Conservation (phyloP, 2,329 filamentous ascomycete species). For the Hypoxylon sp. region DNA sequence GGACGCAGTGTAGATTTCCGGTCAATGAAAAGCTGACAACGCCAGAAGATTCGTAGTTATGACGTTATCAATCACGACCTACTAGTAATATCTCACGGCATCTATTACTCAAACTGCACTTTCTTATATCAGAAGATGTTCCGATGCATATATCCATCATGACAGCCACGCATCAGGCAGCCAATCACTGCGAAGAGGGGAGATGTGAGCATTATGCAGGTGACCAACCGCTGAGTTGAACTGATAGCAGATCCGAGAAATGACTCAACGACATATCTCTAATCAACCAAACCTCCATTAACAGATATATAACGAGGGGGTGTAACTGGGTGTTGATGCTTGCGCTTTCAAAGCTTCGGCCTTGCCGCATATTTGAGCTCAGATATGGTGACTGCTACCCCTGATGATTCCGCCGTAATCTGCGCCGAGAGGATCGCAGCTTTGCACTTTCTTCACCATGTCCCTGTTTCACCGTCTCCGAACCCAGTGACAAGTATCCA, state of each 20-base stretch:
- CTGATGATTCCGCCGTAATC: slow-evolving; percentile 26
- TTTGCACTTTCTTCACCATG: slow-evolving; percentile 49
- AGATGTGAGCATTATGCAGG: slow-evolving; percentile 22
- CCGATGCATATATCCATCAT: slow-evolving; percentile 26
- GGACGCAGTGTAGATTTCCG: background rate
- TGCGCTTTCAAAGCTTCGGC: background rate
- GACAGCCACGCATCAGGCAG: slow-evolving; percentile 23
- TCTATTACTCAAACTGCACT: slow-evolving; percentile 10
- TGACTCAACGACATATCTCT: background rate
- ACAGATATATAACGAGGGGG: background rate
- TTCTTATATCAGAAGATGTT: slow-evolving; percentile 16
- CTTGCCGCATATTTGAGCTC: background rate
- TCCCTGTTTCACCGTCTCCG: slow-evolving; percentile 43
- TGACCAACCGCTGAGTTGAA: slow-evolving; percentile 12
- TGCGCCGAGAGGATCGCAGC: slow-evolving; percentile 52
- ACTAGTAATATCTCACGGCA: background rate
- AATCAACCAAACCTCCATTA: background rate
- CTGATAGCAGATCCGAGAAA: slow-evolving; percentile 8
- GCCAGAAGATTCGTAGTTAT: background rate
- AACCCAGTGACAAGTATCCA: slow-evolving; percentile 33
- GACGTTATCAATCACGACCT: background rate
- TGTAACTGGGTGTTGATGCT: background rate
- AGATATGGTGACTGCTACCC: slow-evolving; percentile 18
- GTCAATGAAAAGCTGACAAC: background rate
- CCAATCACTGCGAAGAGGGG: slow-evolving; percentile 34